Percentiles rank a stretch among this genome's conserved stretches.
Evolutionary conservation across 345 rosid species (phyloP).

Genomic region (Eucalyptus shirleyi): DNA sequence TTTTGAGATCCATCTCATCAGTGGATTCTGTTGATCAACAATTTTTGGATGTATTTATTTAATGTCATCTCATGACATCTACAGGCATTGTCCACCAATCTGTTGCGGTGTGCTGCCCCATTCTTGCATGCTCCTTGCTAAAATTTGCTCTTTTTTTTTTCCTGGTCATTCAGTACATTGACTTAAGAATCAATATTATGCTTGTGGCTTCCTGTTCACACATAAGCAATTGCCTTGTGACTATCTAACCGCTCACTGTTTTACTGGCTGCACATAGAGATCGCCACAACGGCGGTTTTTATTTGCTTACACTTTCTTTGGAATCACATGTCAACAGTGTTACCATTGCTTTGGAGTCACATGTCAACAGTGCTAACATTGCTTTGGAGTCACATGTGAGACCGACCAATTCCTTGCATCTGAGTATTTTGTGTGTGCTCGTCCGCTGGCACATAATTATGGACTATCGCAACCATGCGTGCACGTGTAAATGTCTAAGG

Average conservation of each 20-base stretch:
- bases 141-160: background rate
- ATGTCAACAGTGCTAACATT: background rate
- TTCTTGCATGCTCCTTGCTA: background rate
- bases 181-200: background rate
- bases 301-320: background rate
- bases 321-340: background rate
- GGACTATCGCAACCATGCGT: background rate
- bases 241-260: background rate
- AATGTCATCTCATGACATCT: background rate
- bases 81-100: background rate
- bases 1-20: background rate
- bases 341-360: background rate
- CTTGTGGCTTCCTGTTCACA: background rate
- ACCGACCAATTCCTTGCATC: background rate
- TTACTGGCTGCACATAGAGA: background rate
- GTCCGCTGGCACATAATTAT: background rate
- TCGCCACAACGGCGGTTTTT: background rate
- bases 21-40: background rate
- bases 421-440: background rate
- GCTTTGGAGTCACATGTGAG: background rate
- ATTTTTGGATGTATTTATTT: background rate
- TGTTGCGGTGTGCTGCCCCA: background rate
- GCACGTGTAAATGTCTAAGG: background rate
- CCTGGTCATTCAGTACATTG: background rate
- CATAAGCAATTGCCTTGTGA: background rate